Conservation (phyloP, 2,329 filamentous ascomycete genomes). For the Fusarium tupiense region DNA sequence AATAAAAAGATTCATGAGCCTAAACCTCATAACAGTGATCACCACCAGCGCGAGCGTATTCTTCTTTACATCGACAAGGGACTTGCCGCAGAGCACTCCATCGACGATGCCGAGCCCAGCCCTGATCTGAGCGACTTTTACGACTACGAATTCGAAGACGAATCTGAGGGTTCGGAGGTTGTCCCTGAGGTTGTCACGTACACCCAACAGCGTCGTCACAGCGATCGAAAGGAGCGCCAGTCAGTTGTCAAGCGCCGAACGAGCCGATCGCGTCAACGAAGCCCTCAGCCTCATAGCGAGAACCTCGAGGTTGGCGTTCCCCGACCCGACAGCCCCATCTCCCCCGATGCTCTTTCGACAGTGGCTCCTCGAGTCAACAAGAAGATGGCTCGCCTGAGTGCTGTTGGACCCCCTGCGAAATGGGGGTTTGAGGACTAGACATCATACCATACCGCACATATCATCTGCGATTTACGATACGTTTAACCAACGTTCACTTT, state of each 20-base stretch:
- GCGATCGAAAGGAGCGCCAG: conserved; percentile 10
- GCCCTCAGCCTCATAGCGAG: conserved; percentile 3
- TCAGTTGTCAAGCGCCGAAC: conserved; percentile 19
- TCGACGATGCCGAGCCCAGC: conserved; percentile 47
- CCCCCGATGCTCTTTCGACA: conserved; percentile 46
- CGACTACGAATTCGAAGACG: conserved; percentile 48
- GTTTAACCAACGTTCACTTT: conserved; percentile 17
- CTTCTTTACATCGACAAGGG: conserved; percentile 46
- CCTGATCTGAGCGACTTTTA: conserved; percentile 54
- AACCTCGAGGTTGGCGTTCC: conserved; percentile 45
- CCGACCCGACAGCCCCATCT: conserved; percentile 55
- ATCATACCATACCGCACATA: neutral
- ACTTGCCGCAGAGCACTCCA: conserved; percentile 28
- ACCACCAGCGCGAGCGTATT: conserved; percentile 40
- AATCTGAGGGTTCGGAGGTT: conserved; percentile 33
- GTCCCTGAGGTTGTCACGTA: conserved; percentile 30
- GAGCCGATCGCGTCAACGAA: conserved; percentile 15
- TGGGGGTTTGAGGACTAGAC: conserved; percentile 39
- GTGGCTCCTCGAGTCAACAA: conserved; percentile 45
- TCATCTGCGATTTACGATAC: conserved; percentile 14
- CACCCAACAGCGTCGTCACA: conserved; percentile 25
- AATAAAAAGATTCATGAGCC: conserved; percentile 22
- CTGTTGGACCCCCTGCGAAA: conserved; percentile 43
- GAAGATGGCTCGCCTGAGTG: conserved; percentile 53
- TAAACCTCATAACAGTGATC: conserved; percentile 12